These are phyloP conservation scores for Chernovozyma sophiae-reginae DNA, from an alignment of 1,139 yeast genomes.

Conservation along the genomic window DNA sequence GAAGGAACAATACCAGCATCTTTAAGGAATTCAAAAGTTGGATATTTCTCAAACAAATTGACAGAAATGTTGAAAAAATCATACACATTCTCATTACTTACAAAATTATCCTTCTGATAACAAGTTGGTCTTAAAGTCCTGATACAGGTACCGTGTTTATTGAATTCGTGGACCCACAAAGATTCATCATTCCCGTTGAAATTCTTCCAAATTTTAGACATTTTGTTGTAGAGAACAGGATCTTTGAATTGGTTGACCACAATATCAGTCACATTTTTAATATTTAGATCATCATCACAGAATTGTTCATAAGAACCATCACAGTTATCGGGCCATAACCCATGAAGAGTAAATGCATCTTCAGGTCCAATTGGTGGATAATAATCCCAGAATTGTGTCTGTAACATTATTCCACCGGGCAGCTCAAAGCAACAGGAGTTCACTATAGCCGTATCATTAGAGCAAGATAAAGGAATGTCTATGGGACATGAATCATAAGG, in stretches of 20 bases:
- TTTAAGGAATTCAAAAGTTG: slow-evolving; percentile 66
- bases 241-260: slow-evolving; percentile 47
- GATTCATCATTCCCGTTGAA: slow-evolving; percentile 68
- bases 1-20: slow-evolving; percentile 72
- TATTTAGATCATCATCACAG: slow-evolving; percentile 63
- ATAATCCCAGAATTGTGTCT: slow-evolving; percentile 95
- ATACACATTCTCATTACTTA: slow-evolving; percentile 58
- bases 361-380: slow-evolving; percentile 76
- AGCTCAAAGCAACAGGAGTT: slow-evolving; percentile 81
- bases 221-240: slow-evolving; percentile 47
- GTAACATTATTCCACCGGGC: slow-evolving; percentile 81
- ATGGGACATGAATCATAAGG: slow-evolving; percentile 47
- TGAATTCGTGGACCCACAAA: slow-evolving; percentile 91
- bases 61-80: slow-evolving; percentile 74
- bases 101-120: slow-evolving; percentile 32
- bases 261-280: slow-evolving; percentile 46
- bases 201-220: slow-evolving; percentile 73
- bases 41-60: slow-evolving; percentile 56
- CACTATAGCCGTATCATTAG: slow-evolving; percentile 29
- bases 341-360: slow-evolving; percentile 69
- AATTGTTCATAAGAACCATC: slow-evolving; percentile 48
- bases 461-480: slow-evolving; percentile 66
- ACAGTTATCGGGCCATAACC: slow-evolving; percentile 47
- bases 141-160: slow-evolving; percentile 94
- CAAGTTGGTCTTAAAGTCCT: slow-evolving; percentile 73